phyloP scores from a whole-genome alignment of 1,139 yeast species.

The Blastobotrys serpentis region DNA sequence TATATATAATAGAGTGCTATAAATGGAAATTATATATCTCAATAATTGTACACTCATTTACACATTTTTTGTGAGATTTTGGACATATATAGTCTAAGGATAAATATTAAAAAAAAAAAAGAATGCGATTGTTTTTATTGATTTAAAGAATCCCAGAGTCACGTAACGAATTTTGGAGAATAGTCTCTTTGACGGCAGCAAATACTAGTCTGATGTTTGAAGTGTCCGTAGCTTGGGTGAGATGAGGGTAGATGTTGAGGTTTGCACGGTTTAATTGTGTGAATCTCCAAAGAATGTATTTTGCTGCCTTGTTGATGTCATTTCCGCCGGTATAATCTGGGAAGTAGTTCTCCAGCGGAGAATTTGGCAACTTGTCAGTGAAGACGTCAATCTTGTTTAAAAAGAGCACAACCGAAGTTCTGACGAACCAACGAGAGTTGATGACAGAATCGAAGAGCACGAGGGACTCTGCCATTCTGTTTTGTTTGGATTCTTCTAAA shows the following conservation, averaged over 20 bases:
- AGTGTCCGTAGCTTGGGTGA: conserved; percentile 94
- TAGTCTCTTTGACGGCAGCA: conserved; percentile 89
- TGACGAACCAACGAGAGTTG: conserved; percentile 89
- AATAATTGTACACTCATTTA: not conserved
- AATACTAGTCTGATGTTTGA: conserved; percentile 83
- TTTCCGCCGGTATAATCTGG: conserved; percentile 89
- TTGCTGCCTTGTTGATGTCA: conserved; percentile 90
- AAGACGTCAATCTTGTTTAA: conserved; percentile 88
- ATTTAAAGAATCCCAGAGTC: conserved; percentile 74
- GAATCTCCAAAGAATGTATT: conserved; percentile 88
- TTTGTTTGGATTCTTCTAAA: conserved; percentile 68
- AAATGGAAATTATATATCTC: conserved; percentile 4
- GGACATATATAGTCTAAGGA: no score
- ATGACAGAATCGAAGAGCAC: conserved; percentile 86
- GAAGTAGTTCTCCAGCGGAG: conserved; percentile 80
- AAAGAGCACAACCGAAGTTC: conserved; percentile 81
- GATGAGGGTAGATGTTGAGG: conserved; percentile 80
- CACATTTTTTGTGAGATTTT: not conserved
- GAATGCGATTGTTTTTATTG: no score
- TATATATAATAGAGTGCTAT: conserved; percentile 15
- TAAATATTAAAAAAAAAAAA: conserved; percentile 8
- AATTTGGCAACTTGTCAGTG: conserved; percentile 76
- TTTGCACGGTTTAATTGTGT: conserved; percentile 82
- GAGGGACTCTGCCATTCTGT: conserved; percentile 81
- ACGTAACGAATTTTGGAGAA: conserved; percentile 76